Evolutionary conservation across 2,329 filamentous ascomycete species (phyloP), one percentile per base, ranked within the genome.

Genomic region (Exophiala mesophila): DNA sequence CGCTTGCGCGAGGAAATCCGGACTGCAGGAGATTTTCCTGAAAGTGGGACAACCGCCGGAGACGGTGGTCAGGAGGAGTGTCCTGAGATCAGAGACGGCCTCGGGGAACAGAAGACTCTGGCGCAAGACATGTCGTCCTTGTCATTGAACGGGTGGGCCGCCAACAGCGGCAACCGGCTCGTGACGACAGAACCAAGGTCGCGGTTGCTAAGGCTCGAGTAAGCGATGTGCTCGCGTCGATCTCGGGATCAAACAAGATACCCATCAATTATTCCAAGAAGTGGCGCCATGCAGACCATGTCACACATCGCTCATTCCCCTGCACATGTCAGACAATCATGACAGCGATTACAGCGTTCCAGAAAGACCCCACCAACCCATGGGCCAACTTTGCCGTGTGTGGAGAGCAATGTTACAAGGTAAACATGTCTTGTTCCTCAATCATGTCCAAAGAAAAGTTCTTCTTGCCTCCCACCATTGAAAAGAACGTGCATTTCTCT

Each of bases 171-270:
- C 4, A 15, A n/a, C 20, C 10, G 15, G 17, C 29, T 39, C 23
- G n/a, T 9, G 12, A 16, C 24, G 20, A 5, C 19, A 7, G 36
- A 31, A 15, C 15, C 13, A 39, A 30, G 36, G 26, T 45, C 45
- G 8, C 39, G 45, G 15, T 23, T 51, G n/a, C 23, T 51, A 16
- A 51, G 45, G 16, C 41, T 51, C 13, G 47, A 34, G 8, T 46
- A 36, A 26, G 23, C n/a, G n/a, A n/a, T n/a, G n/a, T n/a, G n/a
- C n/a, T n/a, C n/a, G n/a, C n/a, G n/a, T n/a, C n/a, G n/a, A n/a
- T n/a, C n/a, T n/a, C n/a, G n/a, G n/a, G n/a, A n/a, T n/a, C n/a
- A n/a, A n/a, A n/a, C n/a, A n/a, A n/a, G n/a, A n/a, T n/a, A n/a
- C n/a, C n/a, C n/a, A n/a, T n/a, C n/a, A n/a, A n/a, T n/a, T n/a